These are phyloP conservation scores for Aureobasidium sp. DNA, from an alignment of 2,329 filamentous ascomycete genomes.

Conservation along the genomic window DNA sequence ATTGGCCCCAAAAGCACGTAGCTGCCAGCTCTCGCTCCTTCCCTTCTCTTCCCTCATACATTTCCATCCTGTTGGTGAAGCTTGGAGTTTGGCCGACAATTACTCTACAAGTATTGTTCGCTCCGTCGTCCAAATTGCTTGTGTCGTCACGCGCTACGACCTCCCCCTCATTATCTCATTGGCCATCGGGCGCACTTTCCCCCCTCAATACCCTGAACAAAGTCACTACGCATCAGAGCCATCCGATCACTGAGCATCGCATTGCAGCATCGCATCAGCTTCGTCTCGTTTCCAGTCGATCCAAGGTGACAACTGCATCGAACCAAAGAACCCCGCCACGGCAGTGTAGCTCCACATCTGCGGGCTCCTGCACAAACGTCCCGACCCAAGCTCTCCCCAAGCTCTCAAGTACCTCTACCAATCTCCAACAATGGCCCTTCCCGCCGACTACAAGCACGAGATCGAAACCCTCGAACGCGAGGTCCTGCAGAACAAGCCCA, in stretches of 20 bases:
- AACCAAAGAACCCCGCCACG: conserved; percentile 5
- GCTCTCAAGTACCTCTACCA: conserved; percentile 7
- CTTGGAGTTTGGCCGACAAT: background rate
- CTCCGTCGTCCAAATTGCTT: background rate
- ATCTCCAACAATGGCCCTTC: conserved; percentile 26
- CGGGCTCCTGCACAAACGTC: conserved; percentile 11
- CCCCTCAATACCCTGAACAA: conserved; percentile 11
- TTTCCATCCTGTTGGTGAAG: background rate
- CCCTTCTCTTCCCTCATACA: background rate
- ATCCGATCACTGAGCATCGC: background rate
- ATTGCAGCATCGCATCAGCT: conserved; percentile 5
- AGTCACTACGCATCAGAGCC: background rate
- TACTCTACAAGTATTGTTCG: too few species aligned
- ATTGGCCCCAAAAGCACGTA: conserved; percentile 5
- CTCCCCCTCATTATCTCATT: conserved; percentile 10
- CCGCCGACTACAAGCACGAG: conserved; percentile 51
- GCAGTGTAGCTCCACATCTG: conserved; percentile 11
- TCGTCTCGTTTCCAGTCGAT: background rate
- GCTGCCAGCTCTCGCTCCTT: background rate
- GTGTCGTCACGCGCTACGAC: conserved; percentile 10
- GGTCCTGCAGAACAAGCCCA: conserved; percentile 48
- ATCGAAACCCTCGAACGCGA: conserved; percentile 55
- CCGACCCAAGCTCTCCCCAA: conserved; percentile 5
- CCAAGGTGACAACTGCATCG: conserved; percentile 5
- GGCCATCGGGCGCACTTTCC: conserved; percentile 3